Percentiles rank a stretch among this genome's conserved stretches.
Conservation (phyloP, 2,329 filamentous ascomycete genomes). For the Beauveria medogensis region DNA sequence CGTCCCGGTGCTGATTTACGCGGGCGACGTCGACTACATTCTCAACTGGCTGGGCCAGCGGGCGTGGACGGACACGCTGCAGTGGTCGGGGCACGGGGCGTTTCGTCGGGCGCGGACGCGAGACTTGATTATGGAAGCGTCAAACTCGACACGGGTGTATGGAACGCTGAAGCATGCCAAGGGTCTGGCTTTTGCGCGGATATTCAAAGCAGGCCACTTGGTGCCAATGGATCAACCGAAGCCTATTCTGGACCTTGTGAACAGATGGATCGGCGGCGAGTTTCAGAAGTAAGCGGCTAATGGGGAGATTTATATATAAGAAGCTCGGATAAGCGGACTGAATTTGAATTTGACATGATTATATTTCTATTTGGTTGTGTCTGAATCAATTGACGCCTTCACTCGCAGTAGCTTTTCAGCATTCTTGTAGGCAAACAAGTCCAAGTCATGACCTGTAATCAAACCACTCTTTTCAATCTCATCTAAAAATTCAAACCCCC, state of each 20-base stretch:
- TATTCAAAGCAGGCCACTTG: slow-evolving; percentile 93
- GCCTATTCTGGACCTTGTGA: slow-evolving; percentile 82
- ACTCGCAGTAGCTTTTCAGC: slow-evolving; percentile 37
- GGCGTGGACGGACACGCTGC: slow-evolving; percentile 86
- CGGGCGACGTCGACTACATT: slow-evolving; percentile 81
- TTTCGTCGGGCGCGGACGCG: slow-evolving; percentile 66
- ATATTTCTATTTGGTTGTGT: background rate
- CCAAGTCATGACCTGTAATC: slow-evolving; percentile 39
- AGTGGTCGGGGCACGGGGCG: slow-evolving; percentile 80
- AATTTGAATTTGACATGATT: background rate
- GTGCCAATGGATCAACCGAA: slow-evolving; percentile 93
- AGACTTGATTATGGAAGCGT: slow-evolving; percentile 44
- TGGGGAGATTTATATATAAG: background rate
- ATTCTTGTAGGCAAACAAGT: slow-evolving; percentile 41
- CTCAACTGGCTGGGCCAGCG: slow-evolving; percentile 99
- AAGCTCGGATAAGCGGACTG: background rate
- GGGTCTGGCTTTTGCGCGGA: slow-evolving; percentile 89
- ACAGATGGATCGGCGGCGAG: slow-evolving; percentile 87
- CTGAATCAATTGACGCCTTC: slow-evolving; percentile 14
- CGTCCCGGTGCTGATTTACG: slow-evolving; percentile 91
- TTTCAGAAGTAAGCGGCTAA: slow-evolving; percentile 37
- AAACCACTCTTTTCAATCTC: slow-evolving; percentile 41
- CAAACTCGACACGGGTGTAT: slow-evolving; percentile 35
- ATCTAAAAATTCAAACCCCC: slow-evolving; percentile 38
- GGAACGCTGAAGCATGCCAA: slow-evolving; percentile 79